Conservation (phyloP, 352 stramenopile species). For the Pythium dissotocum region DNA sequence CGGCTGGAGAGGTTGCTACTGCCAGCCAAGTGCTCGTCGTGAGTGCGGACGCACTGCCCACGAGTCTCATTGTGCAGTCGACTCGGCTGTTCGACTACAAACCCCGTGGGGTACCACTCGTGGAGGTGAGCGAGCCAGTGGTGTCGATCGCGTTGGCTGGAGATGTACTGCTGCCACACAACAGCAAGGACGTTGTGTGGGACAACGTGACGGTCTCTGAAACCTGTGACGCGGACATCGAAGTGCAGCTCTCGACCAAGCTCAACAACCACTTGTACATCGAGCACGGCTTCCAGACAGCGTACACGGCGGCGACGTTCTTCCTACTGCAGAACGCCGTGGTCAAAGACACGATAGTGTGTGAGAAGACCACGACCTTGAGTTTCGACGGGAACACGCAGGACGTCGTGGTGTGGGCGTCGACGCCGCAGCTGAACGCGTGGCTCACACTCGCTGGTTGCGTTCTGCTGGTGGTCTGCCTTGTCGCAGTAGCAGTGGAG, state of each 20-base stretch:
- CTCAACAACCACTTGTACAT: slow-evolving; percentile 13
- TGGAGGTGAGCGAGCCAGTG: slow-evolving; percentile 3
- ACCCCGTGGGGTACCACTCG: neutral
- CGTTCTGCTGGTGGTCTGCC: neutral
- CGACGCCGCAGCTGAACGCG: neutral
- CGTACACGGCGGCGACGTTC: slow-evolving; percentile 6
- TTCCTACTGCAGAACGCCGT: slow-evolving; percentile 9
- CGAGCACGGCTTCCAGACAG: slow-evolving; percentile 2
- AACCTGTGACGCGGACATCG: neutral
- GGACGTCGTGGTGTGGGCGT: neutral
- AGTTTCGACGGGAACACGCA: neutral
- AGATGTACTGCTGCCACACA: neutral
- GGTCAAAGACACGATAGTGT: neutral
- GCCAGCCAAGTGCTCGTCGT: slow-evolving; percentile 1
- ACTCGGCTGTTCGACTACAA: neutral
- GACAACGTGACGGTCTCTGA: neutral
- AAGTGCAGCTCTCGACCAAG: neutral
- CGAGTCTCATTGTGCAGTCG: neutral
- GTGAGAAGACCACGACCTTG: neutral
- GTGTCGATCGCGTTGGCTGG: neutral
- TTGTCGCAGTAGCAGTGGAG: neutral
- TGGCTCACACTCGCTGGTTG: neutral
- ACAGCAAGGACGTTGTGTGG: neutral
- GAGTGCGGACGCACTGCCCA: neutral
- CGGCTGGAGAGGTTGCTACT: neutral